These are phyloP conservation scores for Epichloe typhina DNA, from an alignment of 2,329 filamentous ascomycete genomes.

Conservation along the genomic window DNA sequence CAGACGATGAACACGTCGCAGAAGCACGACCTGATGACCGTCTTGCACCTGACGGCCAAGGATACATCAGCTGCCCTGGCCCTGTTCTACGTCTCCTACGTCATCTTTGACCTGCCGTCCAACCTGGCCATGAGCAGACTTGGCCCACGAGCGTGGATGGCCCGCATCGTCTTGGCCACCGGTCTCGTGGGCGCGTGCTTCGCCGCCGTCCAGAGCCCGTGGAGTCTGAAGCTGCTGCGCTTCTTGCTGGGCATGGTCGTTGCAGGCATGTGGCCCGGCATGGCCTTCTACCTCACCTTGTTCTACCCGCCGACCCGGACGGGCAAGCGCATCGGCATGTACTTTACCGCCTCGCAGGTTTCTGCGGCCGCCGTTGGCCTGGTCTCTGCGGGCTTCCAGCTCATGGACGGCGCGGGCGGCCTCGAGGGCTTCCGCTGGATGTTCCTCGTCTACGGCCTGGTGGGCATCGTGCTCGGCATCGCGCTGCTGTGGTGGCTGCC, in stretches of 20 bases:
- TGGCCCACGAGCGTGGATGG: conserved; percentile 83
- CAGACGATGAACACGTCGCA: conserved; percentile 75
- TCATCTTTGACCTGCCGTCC: conserved; percentile 77
- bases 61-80: conserved; percentile 76
- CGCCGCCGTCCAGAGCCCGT: conserved; percentile 65
- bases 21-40: conserved; percentile 61
- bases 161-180: conserved; percentile 76
- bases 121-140: conserved; percentile 80
- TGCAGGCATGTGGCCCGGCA: conserved; percentile 90
- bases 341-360: conserved; percentile 80
- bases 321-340: conserved; percentile 77
- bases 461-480: conserved; percentile 59
- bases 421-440: conserved; percentile 83
- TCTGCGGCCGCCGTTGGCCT: conserved; percentile 82
- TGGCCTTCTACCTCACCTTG: conserved; percentile 83
- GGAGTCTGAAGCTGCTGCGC: conserved; percentile 80
- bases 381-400: conserved; percentile 80
- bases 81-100: conserved; percentile 86
- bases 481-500: conserved; percentile 80
- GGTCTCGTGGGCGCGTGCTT: conserved; percentile 76
- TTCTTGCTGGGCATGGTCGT: conserved; percentile 78
- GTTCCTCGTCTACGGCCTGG: conserved; percentile 77
- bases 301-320: conserved; percentile 83
- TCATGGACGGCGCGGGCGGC: conserved; percentile 69
- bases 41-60: conserved; percentile 55